These are phyloP conservation scores for Aotearoamyces nothofagi DNA, from an alignment of 2,329 filamentous ascomycete genomes.

Conservation along the genomic window DNA sequence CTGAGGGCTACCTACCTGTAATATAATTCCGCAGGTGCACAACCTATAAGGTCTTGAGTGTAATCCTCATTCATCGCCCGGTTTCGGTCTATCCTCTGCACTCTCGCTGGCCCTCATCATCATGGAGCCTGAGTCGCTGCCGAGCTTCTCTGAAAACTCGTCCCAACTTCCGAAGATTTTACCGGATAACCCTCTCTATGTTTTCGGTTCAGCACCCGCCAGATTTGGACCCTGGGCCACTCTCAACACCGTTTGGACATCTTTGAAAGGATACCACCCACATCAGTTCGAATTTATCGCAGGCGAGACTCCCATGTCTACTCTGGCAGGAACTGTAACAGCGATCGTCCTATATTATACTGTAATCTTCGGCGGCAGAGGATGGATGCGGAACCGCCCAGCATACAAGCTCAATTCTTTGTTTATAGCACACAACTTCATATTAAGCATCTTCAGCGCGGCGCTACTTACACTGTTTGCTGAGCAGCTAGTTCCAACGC, in stretches of 20 bases:
- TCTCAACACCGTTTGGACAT: slow-evolving; percentile 10
- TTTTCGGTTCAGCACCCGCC: too few relatives aligned
- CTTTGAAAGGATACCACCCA: not conserved
- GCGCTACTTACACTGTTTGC: slow-evolving; percentile 11
- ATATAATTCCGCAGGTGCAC: too few relatives aligned
- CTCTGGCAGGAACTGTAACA: slow-evolving; percentile 8
- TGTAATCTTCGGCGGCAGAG: slow-evolving; percentile 14
- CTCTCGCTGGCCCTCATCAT: too few relatives aligned
- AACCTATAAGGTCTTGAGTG: too few relatives aligned
- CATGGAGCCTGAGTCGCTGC: too few relatives aligned
- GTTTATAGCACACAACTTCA: slow-evolving; percentile 15
- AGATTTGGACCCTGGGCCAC: slow-evolving; percentile 21
- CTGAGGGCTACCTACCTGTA: too few relatives aligned
- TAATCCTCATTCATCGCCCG: too few relatives aligned
- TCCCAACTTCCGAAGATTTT: too few relatives aligned
- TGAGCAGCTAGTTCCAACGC: slow-evolving; percentile 13
- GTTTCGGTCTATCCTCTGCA: too few relatives aligned
- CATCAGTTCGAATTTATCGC: slow-evolving; percentile 10
- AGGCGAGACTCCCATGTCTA: slow-evolving; percentile 13
- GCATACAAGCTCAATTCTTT: slow-evolving; percentile 12
- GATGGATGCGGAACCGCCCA: slow-evolving; percentile 12
- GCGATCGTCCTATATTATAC: slow-evolving; percentile 12
- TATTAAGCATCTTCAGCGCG: slow-evolving; percentile 12
- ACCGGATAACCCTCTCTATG: too few relatives aligned
- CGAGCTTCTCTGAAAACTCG: too few relatives aligned